Conservation (phyloP, 768 basidiomycete species). For the Phlebiopsis flavidoalba region DNA sequence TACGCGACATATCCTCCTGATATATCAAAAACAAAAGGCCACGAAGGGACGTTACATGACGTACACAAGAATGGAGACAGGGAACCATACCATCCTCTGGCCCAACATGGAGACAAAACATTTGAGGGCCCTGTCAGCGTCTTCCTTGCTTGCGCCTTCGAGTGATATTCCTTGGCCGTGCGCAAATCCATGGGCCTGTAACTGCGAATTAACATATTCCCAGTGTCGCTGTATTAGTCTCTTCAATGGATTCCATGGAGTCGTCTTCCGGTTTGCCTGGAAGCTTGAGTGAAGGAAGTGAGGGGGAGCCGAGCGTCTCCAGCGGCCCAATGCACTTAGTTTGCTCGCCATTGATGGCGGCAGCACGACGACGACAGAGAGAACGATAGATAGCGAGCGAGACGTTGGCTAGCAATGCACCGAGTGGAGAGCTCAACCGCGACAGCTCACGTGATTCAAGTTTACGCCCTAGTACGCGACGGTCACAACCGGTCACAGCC, state of each 20-base stretch:
- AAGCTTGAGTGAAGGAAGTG: conserved; percentile 19
- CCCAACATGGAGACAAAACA: conserved; percentile 73
- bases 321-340: conserved; percentile 50
- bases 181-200: conserved; percentile 77
- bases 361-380: background rate
- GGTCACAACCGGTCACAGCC: background rate
- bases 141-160: conserved; percentile 53
- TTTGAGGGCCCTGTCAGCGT: conserved; percentile 58
- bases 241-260: conserved; percentile 34
- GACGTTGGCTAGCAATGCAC: background rate
- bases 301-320: conserved; percentile 35
- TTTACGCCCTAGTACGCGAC: background rate
- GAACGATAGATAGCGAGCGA: background rate
- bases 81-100: conserved; percentile 63
- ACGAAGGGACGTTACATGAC: background rate
- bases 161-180: conserved; percentile 59
- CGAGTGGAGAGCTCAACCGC: background rate
- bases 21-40: background rate
- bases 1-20: conserved; percentile 72
- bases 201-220: conserved; percentile 80
- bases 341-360: conserved; percentile 30
- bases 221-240: conserved; percentile 52
- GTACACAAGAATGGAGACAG: background rate
- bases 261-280: background rate
- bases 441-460: background rate